Base-by-base conservation (phyloP, 805 yeast genomes). In the Kluyveromyces lactis region DNA sequence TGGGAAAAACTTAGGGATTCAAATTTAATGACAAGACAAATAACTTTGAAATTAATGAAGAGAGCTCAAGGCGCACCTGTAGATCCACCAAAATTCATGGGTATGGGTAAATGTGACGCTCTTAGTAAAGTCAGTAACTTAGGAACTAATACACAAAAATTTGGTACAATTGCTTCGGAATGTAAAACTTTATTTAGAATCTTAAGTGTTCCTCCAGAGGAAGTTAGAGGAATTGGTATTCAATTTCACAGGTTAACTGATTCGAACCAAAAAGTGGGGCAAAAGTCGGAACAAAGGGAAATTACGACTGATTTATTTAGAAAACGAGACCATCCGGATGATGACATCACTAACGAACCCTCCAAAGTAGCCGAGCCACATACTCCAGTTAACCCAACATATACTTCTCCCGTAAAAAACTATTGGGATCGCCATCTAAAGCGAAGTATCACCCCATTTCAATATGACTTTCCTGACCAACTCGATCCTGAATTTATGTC, bases 51-150 rank as follows among this genome's bases (percentile, higher is more conserved):
- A 48, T 48, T 89, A 4, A 79, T 87, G 39, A 67, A 68, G 40
- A 64, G 94, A 33, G 75, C 82, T 2, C 62, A 66, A 2, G 70
- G 67, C 41, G 94, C 94, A 0, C 89, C 95, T 0, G 56, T 80
- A 2, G 75, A 76, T 15, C 85, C 97, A 0, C 72, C 82, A 1
- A 92, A 90, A 53, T 80, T 66, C 57, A 46, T 92, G 52, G 98
- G 98, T 0, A 76, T 82, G 77, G 97, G 98, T 0, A 56, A 56
- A 11, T 86, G 95, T 58, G 86, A 79, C 37, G 64, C 79, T 26
- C 61, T 71, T 10, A 75, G 79, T 31, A 78, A 77, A 47, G 66
- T 80, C 9, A 63, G 81, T 2, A 66, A 66, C 26, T 52, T 90
- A 11, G 86, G 87, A 0, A 55, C 73, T 1, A 69, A 81, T 2